Evolutionary conservation across 78 protist species (phyloP).

Genomic region (Cavenderia fasciculata): DNA sequence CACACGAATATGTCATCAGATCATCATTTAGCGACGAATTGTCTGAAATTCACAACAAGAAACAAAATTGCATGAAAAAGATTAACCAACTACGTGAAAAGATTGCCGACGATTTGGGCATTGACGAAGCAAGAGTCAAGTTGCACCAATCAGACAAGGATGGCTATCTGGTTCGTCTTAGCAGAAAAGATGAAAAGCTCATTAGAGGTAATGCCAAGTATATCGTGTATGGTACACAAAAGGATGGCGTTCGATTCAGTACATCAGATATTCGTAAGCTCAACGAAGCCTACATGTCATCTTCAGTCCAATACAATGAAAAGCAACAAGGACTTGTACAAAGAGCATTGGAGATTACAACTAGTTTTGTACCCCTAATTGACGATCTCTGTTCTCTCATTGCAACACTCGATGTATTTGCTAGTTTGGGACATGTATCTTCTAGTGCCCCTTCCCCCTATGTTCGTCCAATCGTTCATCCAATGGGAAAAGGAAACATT

Average conservation of each 20-base stretch:
- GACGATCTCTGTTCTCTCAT: constrained; percentile 57
- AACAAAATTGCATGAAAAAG: neutral
- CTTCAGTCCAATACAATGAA: neutral
- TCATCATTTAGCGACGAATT: constrained; percentile 83
- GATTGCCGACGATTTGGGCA: constrained; percentile 16
- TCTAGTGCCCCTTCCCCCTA: constrained; percentile 86
- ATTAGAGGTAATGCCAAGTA: constrained; percentile 62
- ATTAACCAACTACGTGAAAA: constrained; percentile 29
- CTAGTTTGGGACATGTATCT: constrained; percentile 82
- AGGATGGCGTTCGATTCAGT: constrained; percentile 85
- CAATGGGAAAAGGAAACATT: constrained; percentile 25
- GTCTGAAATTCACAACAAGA: neutral
- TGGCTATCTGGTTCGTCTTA: constrained; percentile 25
- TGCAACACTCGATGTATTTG: constrained; percentile 88
- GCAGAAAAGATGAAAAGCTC: constrained; percentile 79
- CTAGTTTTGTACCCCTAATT: constrained; percentile 75
- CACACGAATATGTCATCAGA: constrained; percentile 88
- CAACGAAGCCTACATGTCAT: constrained; percentile 1
- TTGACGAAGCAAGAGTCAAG: constrained; percentile 41
- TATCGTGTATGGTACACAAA: neutral
- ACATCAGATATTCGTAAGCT: constrained; percentile 25
- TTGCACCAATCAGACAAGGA: constrained; percentile 48
- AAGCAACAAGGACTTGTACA: constrained; percentile 56
- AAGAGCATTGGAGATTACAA: constrained; percentile 34
- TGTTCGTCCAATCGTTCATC: constrained; percentile 82